Conservation (phyloP, 1,284 basidiomycete species). For the Marasmius sp. region DNA sequence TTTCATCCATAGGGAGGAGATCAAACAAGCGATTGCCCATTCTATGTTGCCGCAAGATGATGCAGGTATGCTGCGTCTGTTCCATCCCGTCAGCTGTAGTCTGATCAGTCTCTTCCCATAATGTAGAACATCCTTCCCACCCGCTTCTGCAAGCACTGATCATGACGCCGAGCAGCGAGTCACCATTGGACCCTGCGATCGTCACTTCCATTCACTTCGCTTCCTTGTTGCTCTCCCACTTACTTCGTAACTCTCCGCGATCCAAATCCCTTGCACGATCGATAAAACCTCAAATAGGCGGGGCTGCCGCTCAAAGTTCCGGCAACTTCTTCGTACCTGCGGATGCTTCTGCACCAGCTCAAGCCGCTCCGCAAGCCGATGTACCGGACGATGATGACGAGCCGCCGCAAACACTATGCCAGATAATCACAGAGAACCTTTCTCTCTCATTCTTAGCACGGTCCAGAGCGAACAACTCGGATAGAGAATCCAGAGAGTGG, state of each 20-base stretch:
- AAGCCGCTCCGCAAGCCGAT: constrained; percentile 27
- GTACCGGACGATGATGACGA: constrained; percentile 62
- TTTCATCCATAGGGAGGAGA: constrained; percentile 70
- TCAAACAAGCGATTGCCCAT: constrained; percentile 62
- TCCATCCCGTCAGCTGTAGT: constrained; percentile 4
- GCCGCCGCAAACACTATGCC: constrained; percentile 65
- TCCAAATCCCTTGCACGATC: constrained; percentile 78
- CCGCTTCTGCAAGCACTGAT: constrained; percentile 67
- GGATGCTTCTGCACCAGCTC: constrained; percentile 44
- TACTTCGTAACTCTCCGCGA: constrained; percentile 64
- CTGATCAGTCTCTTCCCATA: constrained; percentile 24
- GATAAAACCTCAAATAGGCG: constrained; percentile 48
- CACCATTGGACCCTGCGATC: constrained; percentile 49
- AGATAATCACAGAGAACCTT: constrained; percentile 71
- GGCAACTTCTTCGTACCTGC: constrained; percentile 75
- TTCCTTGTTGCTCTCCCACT: constrained; percentile 67
- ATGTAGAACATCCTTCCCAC: constrained; percentile 44
- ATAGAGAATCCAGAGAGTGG: constrained; percentile 77
- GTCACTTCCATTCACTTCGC: constrained; percentile 69
- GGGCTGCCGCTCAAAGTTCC: constrained; percentile 29
- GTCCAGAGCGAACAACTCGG: constrained; percentile 67
- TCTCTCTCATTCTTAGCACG: constrained; percentile 69
- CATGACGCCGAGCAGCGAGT: constrained; percentile 47
- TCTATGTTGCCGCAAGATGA: constrained; percentile 64
- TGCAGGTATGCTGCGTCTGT: constrained; percentile 23